Conservation (phyloP, 2,329 filamentous ascomycete species). For the Fusarium devonianum region DNA sequence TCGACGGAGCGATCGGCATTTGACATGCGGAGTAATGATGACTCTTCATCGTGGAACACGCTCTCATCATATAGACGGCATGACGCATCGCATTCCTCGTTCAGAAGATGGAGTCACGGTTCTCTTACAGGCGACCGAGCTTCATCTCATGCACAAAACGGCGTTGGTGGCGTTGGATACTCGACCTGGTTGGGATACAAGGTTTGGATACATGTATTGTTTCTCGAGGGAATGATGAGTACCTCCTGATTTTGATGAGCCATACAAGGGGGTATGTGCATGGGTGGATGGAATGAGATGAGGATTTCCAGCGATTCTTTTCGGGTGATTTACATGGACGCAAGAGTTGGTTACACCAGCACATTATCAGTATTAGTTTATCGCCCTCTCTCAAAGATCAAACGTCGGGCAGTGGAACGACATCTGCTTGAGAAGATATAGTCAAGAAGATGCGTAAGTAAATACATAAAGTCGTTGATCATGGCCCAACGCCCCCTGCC, state of each 20-base stretch:
- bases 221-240: neutral
- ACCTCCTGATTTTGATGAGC: neutral
- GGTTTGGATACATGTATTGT: slow-evolving; percentile 25
- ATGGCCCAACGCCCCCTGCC: no score
- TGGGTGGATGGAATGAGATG: neutral
- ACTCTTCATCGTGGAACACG: slow-evolving; percentile 15
- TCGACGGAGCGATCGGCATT: slow-evolving; percentile 13
- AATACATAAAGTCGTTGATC: no score
- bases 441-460: no score
- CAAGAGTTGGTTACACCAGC: no score
- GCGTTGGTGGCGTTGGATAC: slow-evolving; percentile 33
- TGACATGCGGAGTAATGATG: slow-evolving; percentile 6
- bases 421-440: no score
- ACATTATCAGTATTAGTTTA: no score
- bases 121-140: no score
- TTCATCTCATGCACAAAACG: slow-evolving; percentile 30
- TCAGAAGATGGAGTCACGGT: slow-evolving; percentile 1
- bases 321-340: slow-evolving; percentile 5
- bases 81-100: slow-evolving; percentile 13
- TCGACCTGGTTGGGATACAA: slow-evolving; percentile 26
- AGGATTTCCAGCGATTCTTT: neutral
- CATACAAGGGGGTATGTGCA: neutral
- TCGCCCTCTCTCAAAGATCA: no score
- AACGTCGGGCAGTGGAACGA: no score
- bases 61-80: slow-evolving; percentile 23